Evolutionary conservation across 2,329 filamentous ascomycete species (phyloP).

Genomic region (Ceratocystis cubensis): DNA sequence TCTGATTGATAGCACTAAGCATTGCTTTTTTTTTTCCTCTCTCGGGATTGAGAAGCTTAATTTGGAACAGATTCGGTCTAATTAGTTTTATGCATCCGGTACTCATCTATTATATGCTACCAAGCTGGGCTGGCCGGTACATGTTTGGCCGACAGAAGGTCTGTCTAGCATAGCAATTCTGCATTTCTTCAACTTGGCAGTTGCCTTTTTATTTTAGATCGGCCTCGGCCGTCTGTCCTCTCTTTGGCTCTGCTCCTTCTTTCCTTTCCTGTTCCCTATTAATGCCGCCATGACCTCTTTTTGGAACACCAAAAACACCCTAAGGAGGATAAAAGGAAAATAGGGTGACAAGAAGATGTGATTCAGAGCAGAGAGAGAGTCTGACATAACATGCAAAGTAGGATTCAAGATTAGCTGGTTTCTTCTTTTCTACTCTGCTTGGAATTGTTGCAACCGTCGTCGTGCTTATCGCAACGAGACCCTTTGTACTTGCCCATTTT

Average conservation of each 20-base stretch:
- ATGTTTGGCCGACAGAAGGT: too few species aligned
- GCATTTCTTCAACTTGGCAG: not conserved
- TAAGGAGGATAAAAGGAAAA: not conserved
- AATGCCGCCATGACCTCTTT: not conserved
- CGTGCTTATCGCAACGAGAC: not conserved
- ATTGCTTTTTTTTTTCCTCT: not conserved
- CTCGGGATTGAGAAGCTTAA: too few species aligned
- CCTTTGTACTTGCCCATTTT: not conserved
- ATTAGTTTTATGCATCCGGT: not conserved
- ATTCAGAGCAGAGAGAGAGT: too few species aligned
- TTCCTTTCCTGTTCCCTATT: not conserved
- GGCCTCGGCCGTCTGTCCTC: not conserved
- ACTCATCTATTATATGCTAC: not conserved
- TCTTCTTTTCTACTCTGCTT: not conserved
- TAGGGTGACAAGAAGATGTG: too few species aligned
- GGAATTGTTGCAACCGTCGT: not conserved
- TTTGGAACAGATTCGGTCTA: too few species aligned
- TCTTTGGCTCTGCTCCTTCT: not conserved
- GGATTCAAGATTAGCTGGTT: not conserved
- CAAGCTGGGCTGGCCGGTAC: too few species aligned
- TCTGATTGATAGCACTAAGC: not conserved
- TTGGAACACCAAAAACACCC: not conserved
- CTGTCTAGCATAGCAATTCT: not conserved
- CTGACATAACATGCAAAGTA: too few species aligned
- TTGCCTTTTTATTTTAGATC: not conserved